Percentiles rank a stretch among this genome's conserved stretches.
These are phyloP conservation scores for Aspergillus leporis DNA, from an alignment of 495 filamentous ascomycete genomes.

Conservation along the genomic window DNA sequence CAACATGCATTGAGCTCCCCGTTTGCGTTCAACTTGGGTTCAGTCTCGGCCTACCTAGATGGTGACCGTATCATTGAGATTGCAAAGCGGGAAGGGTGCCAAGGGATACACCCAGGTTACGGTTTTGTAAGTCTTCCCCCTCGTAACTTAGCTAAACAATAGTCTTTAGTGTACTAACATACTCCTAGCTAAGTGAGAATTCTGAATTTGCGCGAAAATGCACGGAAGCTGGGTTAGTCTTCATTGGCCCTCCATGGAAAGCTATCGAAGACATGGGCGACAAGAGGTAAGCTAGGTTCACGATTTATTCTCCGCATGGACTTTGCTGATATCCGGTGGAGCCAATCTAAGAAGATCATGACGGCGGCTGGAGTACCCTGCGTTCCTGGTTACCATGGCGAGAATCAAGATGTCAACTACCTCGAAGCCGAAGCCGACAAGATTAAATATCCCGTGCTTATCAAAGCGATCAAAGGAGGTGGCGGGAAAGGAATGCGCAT, in stretches of 20 bases:
- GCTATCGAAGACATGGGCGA: slow-evolving; percentile 98
- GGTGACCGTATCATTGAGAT: slow-evolving; percentile 87
- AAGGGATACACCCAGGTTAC: slow-evolving; percentile 94
- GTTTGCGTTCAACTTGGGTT: slow-evolving; percentile 78
- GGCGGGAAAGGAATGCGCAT: slow-evolving; percentile 99
- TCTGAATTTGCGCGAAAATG: slow-evolving; percentile 86
- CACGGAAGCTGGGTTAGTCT: slow-evolving; percentile 85
- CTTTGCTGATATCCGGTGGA: slow-evolving; percentile 25
- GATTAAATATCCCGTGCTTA: slow-evolving; percentile 87
- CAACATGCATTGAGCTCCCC: slow-evolving; percentile 88
- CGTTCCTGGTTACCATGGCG: slow-evolving; percentile 93
- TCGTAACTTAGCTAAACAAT: neutral
- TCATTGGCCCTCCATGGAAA: slow-evolving; percentile 88
- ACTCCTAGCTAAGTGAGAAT: slow-evolving; percentile 74
- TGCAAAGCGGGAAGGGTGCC: slow-evolving; percentile 80
- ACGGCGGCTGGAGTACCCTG: slow-evolving; percentile 88
- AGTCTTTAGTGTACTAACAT: slow-evolving; percentile 8
- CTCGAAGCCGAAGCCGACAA: slow-evolving; percentile 73
- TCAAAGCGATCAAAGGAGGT: slow-evolving; percentile 96
- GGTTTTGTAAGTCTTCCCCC: slow-evolving; percentile 67
- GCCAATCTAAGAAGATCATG: slow-evolving; percentile 93
- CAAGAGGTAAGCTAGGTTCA: slow-evolving; percentile 62
- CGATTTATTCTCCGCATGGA: neutral
- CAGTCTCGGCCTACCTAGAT: slow-evolving; percentile 83
- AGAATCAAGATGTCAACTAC: slow-evolving; percentile 72